A percentile compares a stretch with the other conserved stretches of the same genome.
These are phyloP conservation scores for Blastocystis sp. DNA, from an alignment of 352 stramenopile species.

Conservation along the genomic window DNA sequence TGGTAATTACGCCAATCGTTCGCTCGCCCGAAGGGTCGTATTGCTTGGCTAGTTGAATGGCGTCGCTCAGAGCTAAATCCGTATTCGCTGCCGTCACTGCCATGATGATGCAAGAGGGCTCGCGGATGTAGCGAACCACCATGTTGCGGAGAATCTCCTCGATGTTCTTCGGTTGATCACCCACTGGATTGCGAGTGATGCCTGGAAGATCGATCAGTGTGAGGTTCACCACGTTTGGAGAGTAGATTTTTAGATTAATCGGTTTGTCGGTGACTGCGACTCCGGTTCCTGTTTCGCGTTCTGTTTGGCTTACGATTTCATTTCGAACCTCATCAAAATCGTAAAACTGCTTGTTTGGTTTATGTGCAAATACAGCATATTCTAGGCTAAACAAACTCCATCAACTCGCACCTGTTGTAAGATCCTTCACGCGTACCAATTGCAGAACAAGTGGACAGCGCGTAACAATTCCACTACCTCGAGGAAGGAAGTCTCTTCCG, in stretches of 20 bases:
- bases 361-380: slow-evolving; percentile 96
- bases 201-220: slow-evolving; percentile 98
- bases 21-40: slow-evolving; percentile 82
- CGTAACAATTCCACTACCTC: slow-evolving; percentile 94
- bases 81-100: slow-evolving; percentile 96
- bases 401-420: background rate
- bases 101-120: slow-evolving; percentile 97
- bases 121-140: slow-evolving; percentile 93
- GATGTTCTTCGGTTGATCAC: slow-evolving; percentile 97
- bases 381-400: slow-evolving; percentile 68
- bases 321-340: slow-evolving; percentile 91
- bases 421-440: slow-evolving; percentile 72
- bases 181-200: slow-evolving; percentile 90
- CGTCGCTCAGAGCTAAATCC: slow-evolving; percentile 96
- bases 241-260: slow-evolving; percentile 98
- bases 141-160: slow-evolving; percentile 98
- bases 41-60: slow-evolving; percentile 89
- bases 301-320: slow-evolving; percentile 95
- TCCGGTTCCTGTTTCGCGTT: slow-evolving; percentile 75
- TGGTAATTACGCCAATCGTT: slow-evolving; percentile 98
- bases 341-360: slow-evolving; percentile 84
- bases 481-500: slow-evolving; percentile 86
- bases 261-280: slow-evolving; percentile 86
- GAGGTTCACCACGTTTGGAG: slow-evolving; percentile 90
- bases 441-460: slow-evolving; percentile 92